Conservation (phyloP, 2,329 filamentous ascomycete species). For the Aspergillus sp. region DNA sequence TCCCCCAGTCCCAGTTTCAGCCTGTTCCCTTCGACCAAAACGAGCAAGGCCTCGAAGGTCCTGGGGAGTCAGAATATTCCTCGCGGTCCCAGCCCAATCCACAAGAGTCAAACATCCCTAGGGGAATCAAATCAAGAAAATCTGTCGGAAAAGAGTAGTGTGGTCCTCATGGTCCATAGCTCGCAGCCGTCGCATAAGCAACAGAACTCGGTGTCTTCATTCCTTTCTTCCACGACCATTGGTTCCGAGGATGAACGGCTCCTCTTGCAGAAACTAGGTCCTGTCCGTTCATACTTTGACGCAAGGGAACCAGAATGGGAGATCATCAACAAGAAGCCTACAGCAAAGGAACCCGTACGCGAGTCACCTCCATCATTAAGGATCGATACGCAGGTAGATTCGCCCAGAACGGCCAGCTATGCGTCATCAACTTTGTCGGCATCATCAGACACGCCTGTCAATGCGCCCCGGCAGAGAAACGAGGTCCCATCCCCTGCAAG, state of each 20-base stretch:
- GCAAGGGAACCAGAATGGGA: slow-evolving; percentile 28
- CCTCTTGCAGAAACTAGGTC: slow-evolving; percentile 20
- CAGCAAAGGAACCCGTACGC: neutral
- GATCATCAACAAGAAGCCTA: slow-evolving; percentile 21
- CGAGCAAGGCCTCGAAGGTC: slow-evolving; percentile 34
- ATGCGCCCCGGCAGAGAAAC: slow-evolving; percentile 13
- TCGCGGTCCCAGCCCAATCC: slow-evolving; percentile 28
- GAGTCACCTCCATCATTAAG: slow-evolving; percentile 6
- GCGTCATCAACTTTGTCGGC: slow-evolving; percentile 16
- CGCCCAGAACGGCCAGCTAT: slow-evolving; percentile 16
- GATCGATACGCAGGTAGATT: slow-evolving; percentile 19
- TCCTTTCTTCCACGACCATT: slow-evolving; percentile 19
- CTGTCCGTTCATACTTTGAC: slow-evolving; percentile 20
- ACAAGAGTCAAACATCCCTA: slow-evolving; percentile 25
- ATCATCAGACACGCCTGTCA: slow-evolving; percentile 18
- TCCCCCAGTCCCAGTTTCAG: slow-evolving; percentile 42
- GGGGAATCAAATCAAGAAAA: slow-evolving; percentile 19
- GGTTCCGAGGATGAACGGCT: slow-evolving; percentile 18
- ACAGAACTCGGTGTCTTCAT: slow-evolving; percentile 23
- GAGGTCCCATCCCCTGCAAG: slow-evolving; percentile 21
- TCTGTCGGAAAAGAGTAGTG: slow-evolving; percentile 14
- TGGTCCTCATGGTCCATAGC: slow-evolving; percentile 11
- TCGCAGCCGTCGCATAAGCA: slow-evolving; percentile 14
- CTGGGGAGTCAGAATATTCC: slow-evolving; percentile 36
- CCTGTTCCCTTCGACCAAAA: slow-evolving; percentile 40